These are phyloP conservation scores for Coemansia sp. DNA, from an alignment of 192 early-diverging fungal species.

Conservation along the genomic window DNA sequence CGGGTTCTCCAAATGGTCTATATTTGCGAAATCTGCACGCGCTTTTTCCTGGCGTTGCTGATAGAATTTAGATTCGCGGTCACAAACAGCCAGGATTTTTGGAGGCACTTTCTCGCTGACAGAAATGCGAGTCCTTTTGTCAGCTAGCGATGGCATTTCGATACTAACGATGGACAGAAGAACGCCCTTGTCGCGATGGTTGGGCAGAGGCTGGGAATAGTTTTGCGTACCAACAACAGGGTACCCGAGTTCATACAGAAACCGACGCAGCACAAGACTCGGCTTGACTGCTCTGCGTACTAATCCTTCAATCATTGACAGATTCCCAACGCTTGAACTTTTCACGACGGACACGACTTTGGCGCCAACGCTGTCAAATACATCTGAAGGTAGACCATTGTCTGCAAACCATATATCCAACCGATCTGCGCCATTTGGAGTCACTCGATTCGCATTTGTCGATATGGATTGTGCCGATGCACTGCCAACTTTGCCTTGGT, in stretches of 20 bases:
- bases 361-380: conserved; percentile 18
- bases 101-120: conserved; percentile 47
- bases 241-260: conserved; percentile 46
- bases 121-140: conserved; percentile 3
- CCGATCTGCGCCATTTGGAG: not conserved
- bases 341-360: conserved; percentile 4
- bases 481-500: conserved; percentile 20
- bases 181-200: conserved; percentile 62
- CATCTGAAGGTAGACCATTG: conserved; percentile 37
- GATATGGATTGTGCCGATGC: conserved; percentile 33
- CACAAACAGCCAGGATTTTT: conserved; percentile 59
- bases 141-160: conserved; percentile 47
- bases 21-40: conserved; percentile 49
- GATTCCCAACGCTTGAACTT: conserved; percentile 28
- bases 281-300: conserved; percentile 27
- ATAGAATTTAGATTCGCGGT: conserved; percentile 60
- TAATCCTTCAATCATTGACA: conserved; percentile 25
- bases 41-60: conserved; percentile 37
- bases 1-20: not conserved
- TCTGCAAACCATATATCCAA: conserved; percentile 26
- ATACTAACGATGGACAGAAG: conserved; percentile 50
- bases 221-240: conserved; percentile 62
- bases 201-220: conserved; percentile 55
- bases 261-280: conserved; percentile 56
- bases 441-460: not conserved